Base-by-base conservation (phyloP, 441 rosid species). In the Rhodomyrtus psidioides region DNA sequence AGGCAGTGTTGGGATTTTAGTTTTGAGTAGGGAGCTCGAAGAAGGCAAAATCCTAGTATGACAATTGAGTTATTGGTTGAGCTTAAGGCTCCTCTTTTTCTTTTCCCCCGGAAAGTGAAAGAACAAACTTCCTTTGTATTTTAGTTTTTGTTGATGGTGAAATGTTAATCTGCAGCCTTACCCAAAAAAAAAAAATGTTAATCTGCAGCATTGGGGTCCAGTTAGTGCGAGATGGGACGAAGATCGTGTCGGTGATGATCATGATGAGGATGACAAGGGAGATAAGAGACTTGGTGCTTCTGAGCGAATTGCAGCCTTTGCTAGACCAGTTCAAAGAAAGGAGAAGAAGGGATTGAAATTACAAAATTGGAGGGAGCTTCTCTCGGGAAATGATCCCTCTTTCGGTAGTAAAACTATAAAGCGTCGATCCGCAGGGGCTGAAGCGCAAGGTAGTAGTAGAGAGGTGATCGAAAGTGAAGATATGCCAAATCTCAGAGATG, bases 281-380 rank as follows among this genome's bases (percentile, higher is more conserved):
- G 91, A 92, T 79, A 87, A 84, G 79, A 91, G 88, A 58, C 74
- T 90, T 88, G 89, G 87, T 86, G 89, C 89, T 56, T 85, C 91
- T 57, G 89, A 88, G 39, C 86, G 87, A 44, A 30, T 91, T 21
- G 90, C 98, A 51, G 93, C 91, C 87, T 94, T 93, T 88, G 98
- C 98, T 84, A 86, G 91, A 85, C 97, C 97, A 23, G 91, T 96
- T 15, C 90, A 89, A 87, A 93, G 95, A 94, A 97, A 94, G 90
- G 94, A 93, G 92, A 96, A 90, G 86, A 92, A 89, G 76, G 85
- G 83, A 81, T 88, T 96, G 92, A 88, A 94, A 89, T 89, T 95
- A 82, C 90, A 90, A 53, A 85, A 56, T 82, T 93, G 97, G 95
- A 93, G 89, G 90, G 94, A 94, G 88, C 34, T 90, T 76, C 53